Percentiles rank a stretch among this genome's conserved stretches.
These are phyloP conservation scores for Metschnikowia henanensis DNA, from an alignment of 805 yeast species.

Conservation along the genomic window DNA sequence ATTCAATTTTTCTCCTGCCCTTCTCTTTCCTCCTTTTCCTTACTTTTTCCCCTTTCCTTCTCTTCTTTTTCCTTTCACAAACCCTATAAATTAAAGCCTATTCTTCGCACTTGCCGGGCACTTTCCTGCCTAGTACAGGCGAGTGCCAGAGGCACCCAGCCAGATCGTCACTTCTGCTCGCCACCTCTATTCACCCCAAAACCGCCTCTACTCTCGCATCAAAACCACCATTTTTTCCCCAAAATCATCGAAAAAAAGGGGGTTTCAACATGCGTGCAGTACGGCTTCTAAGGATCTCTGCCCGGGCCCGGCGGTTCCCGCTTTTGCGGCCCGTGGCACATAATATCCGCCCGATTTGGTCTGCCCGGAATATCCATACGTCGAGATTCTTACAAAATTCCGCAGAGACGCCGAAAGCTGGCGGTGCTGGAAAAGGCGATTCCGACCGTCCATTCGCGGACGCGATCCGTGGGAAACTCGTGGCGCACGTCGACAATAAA, in stretches of 20 bases:
- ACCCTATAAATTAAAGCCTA: too few species aligned
- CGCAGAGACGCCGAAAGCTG: neutral
- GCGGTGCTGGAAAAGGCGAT: neutral
- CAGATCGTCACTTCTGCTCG: too few species aligned
- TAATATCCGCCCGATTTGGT: neutral
- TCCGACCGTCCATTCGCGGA: neutral
- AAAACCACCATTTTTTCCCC: too few species aligned
- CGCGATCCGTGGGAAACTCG: neutral
- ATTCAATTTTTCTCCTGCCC: neutral
- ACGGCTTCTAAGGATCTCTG: slow-evolving; percentile 1
- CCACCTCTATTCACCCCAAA: too few species aligned
- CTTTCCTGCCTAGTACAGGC: neutral
- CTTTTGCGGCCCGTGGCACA: neutral
- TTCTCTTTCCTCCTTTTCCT: neutral
- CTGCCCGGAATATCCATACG: slow-evolving; percentile 1
- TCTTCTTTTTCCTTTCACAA: too few species aligned
- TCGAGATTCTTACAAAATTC: neutral
- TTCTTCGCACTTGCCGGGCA: too few species aligned
- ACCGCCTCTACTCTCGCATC: too few species aligned
- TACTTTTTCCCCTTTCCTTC: too few species aligned
- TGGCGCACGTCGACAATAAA: neutral
- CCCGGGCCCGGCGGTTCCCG: neutral
- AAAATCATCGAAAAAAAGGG: neutral
- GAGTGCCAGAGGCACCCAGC: too few species aligned
- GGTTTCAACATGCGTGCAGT: neutral